A percentile compares a stretch with the other conserved stretches of the same genome.
Conservation (phyloP, 2,329 filamentous ascomycete species). For the Epichloe gansuensis region DNA sequence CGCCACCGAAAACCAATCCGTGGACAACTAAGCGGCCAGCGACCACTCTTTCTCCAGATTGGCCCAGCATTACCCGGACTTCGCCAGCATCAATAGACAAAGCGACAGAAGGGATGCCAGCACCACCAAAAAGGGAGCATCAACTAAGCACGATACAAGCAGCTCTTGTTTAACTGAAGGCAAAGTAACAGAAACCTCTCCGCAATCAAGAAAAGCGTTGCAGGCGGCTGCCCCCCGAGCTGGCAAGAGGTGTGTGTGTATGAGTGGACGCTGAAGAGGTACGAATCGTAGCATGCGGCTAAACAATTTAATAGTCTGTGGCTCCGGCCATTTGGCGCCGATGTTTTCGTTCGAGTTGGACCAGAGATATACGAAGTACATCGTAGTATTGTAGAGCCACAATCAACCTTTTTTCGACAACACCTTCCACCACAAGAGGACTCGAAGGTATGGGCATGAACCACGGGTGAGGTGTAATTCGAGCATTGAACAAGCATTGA, state of each 20-base stretch:
- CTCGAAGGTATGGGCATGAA: conserved; percentile 8
- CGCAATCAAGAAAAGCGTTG: conserved; percentile 11
- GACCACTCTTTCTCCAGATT: not conserved
- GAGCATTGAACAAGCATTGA: not conserved
- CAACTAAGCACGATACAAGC: not conserved
- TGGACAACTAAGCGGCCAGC: conserved; percentile 12
- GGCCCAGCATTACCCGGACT: conserved; percentile 2
- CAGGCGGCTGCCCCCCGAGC: conserved; percentile 17
- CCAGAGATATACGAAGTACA: conserved; percentile 17
- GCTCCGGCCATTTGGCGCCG: conserved; percentile 19
- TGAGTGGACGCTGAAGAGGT: not conserved
- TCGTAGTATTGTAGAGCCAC: conserved; percentile 19
- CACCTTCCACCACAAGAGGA: conserved; percentile 17
- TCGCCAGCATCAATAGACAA: not conserved
- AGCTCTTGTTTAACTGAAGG: not conserved
- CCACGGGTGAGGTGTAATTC: not conserved
- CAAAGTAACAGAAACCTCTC: not conserved
- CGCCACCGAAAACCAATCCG: conserved; percentile 21
- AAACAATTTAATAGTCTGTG: conserved; percentile 15
- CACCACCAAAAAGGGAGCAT: not conserved
- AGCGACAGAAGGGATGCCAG: not conserved
- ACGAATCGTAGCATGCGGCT: not conserved
- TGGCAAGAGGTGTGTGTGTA: conserved; percentile 13
- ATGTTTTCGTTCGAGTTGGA: conserved; percentile 17
- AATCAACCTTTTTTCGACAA: conserved; percentile 23